Conservation (phyloP, 2,329 filamentous ascomycete species). For the Clonostachys rhizophaga region DNA sequence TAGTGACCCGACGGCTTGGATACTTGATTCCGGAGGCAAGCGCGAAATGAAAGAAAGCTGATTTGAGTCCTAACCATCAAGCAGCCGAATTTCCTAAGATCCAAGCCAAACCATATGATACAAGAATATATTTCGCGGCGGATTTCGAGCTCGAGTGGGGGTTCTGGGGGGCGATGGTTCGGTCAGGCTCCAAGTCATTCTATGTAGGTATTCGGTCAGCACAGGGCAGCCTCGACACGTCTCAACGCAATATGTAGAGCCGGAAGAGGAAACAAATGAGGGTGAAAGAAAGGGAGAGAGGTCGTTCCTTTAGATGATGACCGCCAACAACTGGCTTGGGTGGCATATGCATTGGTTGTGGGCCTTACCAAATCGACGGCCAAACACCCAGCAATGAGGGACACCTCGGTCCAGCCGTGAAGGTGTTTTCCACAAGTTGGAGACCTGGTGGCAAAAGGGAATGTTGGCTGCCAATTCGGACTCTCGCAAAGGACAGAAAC, state of each 20-base stretch:
- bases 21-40: neutral
- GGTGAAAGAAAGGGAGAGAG: too few species aligned
- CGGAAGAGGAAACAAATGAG: too few species aligned
- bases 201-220: slow-evolving; percentile 13
- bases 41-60: neutral
- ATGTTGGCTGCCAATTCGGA: too few species aligned
- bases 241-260: neutral
- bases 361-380: too few species aligned
- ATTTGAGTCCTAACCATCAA: neutral
- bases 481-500: too few species aligned
- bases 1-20: neutral
- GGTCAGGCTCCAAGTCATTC: slow-evolving; percentile 17
- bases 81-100: neutral
- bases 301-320: too few species aligned
- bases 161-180: slow-evolving; percentile 5
- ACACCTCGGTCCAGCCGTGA: neutral
- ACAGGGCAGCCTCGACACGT: slow-evolving; percentile 8
- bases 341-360: too few species aligned
- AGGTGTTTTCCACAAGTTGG: too few species aligned
- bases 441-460: too few species aligned
- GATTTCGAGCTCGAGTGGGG: slow-evolving; percentile 4
- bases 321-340: too few species aligned
- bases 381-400: neutral
- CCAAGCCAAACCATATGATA: too few species aligned
- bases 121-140: neutral